These are phyloP conservation scores for Citrus sp. DNA, from an alignment of 345 rosid genomes.

Conservation along the genomic window DNA sequence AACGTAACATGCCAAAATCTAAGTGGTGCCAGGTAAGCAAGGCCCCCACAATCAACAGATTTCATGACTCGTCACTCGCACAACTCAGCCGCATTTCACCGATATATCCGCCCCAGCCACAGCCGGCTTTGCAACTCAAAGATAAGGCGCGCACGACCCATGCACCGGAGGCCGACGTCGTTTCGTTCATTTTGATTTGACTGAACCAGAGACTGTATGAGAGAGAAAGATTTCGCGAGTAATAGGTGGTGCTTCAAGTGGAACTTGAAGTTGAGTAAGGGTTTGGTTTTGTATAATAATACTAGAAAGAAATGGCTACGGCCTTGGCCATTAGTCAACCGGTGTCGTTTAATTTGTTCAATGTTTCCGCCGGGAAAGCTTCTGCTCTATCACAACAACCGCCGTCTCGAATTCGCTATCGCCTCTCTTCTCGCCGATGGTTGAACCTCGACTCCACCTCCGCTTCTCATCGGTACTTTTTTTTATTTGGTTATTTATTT, in stretches of 20 bases:
- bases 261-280: constrained; percentile 26
- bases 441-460: constrained; percentile 32
- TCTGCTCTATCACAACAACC: constrained; percentile 30
- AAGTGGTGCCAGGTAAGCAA: not conserved
- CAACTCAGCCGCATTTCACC: not conserved
- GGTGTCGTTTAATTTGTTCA: constrained; percentile 27
- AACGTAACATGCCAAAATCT: constrained; percentile 20
- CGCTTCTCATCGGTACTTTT: constrained; percentile 31
- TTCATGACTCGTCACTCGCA: not conserved
- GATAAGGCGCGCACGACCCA: not conserved
- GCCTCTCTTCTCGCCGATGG: constrained; percentile 65
- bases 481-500: not conserved
- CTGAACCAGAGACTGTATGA: constrained; percentile 52
- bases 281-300: not conserved
- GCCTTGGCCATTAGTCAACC: constrained; percentile 46
- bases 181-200: not conserved
- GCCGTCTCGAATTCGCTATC: constrained; percentile 49
- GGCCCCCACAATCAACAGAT: not conserved
- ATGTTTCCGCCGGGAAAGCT: constrained; percentile 31
- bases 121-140: not conserved
- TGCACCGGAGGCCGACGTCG: not conserved
- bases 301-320: constrained; percentile 26
- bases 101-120: not conserved
- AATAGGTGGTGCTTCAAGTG: constrained; percentile 31
- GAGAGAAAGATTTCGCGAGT: constrained; percentile 26